phyloP scores from a whole-genome alignment of 176 grass and related monocot genomes.

The Phoenix dactylifera region DNA sequence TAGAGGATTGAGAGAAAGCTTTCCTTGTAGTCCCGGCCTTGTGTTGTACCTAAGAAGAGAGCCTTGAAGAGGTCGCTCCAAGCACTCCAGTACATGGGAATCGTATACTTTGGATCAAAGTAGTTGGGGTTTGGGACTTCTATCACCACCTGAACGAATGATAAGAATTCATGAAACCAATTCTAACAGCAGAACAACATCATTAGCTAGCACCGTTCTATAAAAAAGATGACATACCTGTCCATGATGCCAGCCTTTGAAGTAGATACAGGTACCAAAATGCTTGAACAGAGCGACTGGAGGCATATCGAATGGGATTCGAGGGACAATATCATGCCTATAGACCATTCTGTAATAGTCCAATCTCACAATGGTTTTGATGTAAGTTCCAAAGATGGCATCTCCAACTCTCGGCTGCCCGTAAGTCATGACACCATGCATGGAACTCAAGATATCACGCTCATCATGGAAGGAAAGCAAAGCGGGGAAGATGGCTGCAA shows the following conservation, averaged over 20 bases:
- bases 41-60: slow-evolving; percentile 20
- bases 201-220: no score
- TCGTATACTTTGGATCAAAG: slow-evolving; percentile 36
- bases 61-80: slow-evolving; percentile 55
- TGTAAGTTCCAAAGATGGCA: slow-evolving; percentile 16
- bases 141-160: no score
- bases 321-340: slow-evolving; percentile 61
- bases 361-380: slow-evolving; percentile 1
- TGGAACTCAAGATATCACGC: slow-evolving; percentile 20
- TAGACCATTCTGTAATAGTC: slow-evolving; percentile 46
- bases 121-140: slow-evolving; percentile 50
- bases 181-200: no score
- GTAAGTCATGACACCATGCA: slow-evolving; percentile 37
- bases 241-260: slow-evolving; percentile 42
- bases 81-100: slow-evolving; percentile 42
- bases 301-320: slow-evolving; percentile 56
- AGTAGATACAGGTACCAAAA: slow-evolving; percentile 52
- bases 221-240: background rate
- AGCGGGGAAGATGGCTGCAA: slow-evolving; percentile 58
- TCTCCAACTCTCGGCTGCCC: slow-evolving; percentile 80
- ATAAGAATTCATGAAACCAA: no score
- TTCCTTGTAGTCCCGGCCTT: slow-evolving; percentile 53
- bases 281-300: slow-evolving; percentile 33
- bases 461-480: slow-evolving; percentile 47
- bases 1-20: slow-evolving; percentile 36